A percentile compares a stretch with the other conserved stretches of the same genome.
Evolutionary conservation across 164 flowering plant genomes (phyloP).

Genomic region (Akebia trifoliata): DNA sequence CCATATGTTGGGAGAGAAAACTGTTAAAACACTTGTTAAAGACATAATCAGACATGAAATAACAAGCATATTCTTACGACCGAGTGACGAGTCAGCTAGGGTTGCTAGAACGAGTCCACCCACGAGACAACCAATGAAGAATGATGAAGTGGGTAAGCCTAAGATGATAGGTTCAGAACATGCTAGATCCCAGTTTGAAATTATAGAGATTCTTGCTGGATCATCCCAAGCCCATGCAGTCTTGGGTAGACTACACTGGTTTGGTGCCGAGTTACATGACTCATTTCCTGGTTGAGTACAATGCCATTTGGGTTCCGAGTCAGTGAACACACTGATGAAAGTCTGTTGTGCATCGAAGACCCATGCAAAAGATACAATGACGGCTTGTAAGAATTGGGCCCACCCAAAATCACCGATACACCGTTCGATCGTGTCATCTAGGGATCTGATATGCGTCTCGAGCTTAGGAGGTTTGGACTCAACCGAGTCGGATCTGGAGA

Average conservation of each 20-base stretch:
- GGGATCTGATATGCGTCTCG: conserved; percentile 9
- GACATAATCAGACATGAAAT: conserved; percentile 51
- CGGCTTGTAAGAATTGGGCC: conserved; percentile 45
- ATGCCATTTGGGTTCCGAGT: conserved; percentile 52
- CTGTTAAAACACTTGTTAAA: conserved; percentile 24
- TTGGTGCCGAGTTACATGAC: conserved; percentile 15
- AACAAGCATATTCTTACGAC: conserved; percentile 56
- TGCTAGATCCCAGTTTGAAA: conserved; percentile 55
- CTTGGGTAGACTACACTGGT: conserved; percentile 31
- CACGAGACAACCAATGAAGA: conserved; percentile 55
- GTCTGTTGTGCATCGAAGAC: conserved; percentile 64
- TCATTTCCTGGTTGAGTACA: conserved; percentile 17
- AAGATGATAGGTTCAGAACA: conserved; percentile 38
- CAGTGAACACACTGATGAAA: conserved; percentile 60
- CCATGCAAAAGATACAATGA: conserved; percentile 53
- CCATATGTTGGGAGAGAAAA: conserved; percentile 51
- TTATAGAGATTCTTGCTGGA: conserved; percentile 25
- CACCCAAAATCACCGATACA: conserved; percentile 44
- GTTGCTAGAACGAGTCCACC: conserved; percentile 58
- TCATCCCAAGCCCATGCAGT: conserved; percentile 54
- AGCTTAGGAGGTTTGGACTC: conserved; percentile 11
- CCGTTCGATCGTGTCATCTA: conserved; percentile 42
- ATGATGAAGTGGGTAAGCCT: conserved; percentile 59
- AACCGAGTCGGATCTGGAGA: conserved; percentile 2
- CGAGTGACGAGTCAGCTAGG: conserved; percentile 61